phyloP scores from a whole-genome alignment of 1,139 yeast species.

The Hemisphaericaspora xylofermentans region DNA sequence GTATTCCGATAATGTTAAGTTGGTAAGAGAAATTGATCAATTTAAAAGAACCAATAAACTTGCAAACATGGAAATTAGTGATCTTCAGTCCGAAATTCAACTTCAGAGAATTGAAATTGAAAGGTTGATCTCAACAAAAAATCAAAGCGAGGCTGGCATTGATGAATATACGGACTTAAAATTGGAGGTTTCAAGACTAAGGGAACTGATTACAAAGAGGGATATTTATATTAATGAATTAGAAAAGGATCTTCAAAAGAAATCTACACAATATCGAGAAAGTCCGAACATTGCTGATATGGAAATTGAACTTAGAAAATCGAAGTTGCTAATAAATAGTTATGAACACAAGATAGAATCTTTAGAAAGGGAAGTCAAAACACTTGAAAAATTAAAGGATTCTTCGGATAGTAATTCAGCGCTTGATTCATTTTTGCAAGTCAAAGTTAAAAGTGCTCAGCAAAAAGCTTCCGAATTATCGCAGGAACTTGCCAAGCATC shows the following conservation, averaged over 20 bases:
- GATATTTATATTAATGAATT: conserved; percentile 3
- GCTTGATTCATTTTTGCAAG: conserved; percentile 4
- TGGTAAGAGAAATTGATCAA: conserved; percentile 3
- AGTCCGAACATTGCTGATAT: not conserved
- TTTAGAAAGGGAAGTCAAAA: conserved; percentile 1
- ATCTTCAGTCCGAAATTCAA: conserved; percentile 2
- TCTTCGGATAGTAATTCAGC: not conserved
- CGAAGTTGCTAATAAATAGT: not conserved
- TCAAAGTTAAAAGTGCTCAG: conserved; percentile 2
- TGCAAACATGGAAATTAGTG: conserved; percentile 5
- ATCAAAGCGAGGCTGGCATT: conserved; percentile 1
- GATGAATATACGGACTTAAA: conserved; percentile 3
- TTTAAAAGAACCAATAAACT: conserved; percentile 2
- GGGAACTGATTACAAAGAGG: conserved; percentile 1
- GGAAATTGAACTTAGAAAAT: conserved; percentile 1
- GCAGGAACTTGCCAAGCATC: not conserved
- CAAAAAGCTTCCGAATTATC: not conserved
- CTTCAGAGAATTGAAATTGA: not conserved
- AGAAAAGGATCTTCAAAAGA: not conserved
- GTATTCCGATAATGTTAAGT: conserved; percentile 2
- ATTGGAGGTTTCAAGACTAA: conserved; percentile 2
- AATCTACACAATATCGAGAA: not conserved
- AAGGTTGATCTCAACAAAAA: conserved; percentile 3
- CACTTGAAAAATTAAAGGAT: not conserved
- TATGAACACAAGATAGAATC: not conserved